A percentile compares a stretch with the other conserved stretches of the same genome.
These are phyloP conservation scores for Setaria italica DNA, from an alignment of 202 grass and related monocot species.

Conservation along the genomic window DNA sequence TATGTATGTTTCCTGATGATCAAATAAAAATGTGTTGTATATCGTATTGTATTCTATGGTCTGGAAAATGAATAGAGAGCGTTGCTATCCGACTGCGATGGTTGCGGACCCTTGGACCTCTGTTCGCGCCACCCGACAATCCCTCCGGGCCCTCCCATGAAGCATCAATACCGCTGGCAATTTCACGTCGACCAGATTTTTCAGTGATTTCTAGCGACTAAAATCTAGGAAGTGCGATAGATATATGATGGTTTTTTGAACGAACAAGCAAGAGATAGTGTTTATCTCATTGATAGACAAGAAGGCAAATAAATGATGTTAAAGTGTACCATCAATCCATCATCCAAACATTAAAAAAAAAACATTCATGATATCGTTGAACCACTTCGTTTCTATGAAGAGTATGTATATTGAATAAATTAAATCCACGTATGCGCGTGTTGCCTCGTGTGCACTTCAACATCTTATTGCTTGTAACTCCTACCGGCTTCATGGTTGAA, in stretches of 20 bases:
- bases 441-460: not conserved
- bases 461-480: not conserved
- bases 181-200: too few relatives aligned
- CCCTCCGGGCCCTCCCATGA: too few relatives aligned
- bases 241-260: too few relatives aligned
- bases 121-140: too few relatives aligned
- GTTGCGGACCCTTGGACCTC: too few relatives aligned
- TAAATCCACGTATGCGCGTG: not conserved
- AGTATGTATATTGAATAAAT: constrained; percentile 8
- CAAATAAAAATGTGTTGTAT: not conserved
- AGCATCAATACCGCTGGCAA: too few relatives aligned
- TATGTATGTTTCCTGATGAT: not conserved
- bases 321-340: not conserved
- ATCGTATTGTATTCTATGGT: not conserved
- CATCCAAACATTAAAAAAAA: not conserved
- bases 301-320: not conserved
- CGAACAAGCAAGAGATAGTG: too few relatives aligned
- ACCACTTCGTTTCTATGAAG: not conserved
- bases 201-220: too few relatives aligned
- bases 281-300: not conserved
- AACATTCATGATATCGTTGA: not conserved
- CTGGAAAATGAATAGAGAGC: not conserved
- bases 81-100: too few relatives aligned
- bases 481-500: not conserved
- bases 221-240: not conserved